These are phyloP conservation scores for Mrakia hoshinonis DNA, from an alignment of 768 basidiomycete genomes.

Conservation along the genomic window DNA sequence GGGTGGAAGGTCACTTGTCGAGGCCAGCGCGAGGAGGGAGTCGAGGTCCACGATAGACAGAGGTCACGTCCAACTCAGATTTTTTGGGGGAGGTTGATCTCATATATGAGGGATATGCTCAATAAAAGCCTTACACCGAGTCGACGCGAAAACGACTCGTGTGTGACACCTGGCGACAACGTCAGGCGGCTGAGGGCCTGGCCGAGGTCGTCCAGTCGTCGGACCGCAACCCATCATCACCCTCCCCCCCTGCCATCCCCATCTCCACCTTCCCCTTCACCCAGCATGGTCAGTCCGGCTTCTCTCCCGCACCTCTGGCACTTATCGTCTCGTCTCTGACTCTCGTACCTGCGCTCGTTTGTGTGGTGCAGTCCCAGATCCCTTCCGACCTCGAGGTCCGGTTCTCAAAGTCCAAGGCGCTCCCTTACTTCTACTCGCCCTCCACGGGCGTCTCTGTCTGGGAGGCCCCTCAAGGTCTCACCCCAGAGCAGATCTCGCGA, in stretches of 20 bases:
- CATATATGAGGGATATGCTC: too few relatives aligned
- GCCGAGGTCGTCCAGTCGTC: background rate
- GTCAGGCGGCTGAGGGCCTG: too few relatives aligned
- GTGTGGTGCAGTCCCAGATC: background rate
- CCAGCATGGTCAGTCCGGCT: background rate
- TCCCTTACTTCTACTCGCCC: constrained; percentile 79
- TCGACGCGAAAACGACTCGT: too few relatives aligned
- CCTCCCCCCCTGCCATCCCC: background rate
- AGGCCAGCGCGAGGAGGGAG: background rate
- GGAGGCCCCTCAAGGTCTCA: constrained; percentile 60
- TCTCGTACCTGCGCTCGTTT: background rate
- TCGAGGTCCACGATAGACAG: background rate
- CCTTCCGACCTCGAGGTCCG: constrained; percentile 6
- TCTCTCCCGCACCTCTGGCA: background rate
- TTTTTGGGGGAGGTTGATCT: too few relatives aligned
- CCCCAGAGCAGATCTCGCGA: constrained; percentile 51
- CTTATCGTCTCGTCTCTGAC: background rate
- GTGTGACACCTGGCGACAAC: too few relatives aligned
- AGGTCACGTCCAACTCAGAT: background rate
- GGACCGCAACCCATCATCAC: background rate
- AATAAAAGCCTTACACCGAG: too few relatives aligned
- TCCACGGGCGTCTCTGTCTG: constrained; percentile 64
- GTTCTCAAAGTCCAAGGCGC: constrained; percentile 28
- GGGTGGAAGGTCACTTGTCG: background rate
- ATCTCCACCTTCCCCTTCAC: background rate